A percentile compares a stretch with the other conserved stretches of the same genome.
Evolutionary conservation across 768 basidiomycete genomes (phyloP).

Genomic region (Hirschioporus abietinus): DNA sequence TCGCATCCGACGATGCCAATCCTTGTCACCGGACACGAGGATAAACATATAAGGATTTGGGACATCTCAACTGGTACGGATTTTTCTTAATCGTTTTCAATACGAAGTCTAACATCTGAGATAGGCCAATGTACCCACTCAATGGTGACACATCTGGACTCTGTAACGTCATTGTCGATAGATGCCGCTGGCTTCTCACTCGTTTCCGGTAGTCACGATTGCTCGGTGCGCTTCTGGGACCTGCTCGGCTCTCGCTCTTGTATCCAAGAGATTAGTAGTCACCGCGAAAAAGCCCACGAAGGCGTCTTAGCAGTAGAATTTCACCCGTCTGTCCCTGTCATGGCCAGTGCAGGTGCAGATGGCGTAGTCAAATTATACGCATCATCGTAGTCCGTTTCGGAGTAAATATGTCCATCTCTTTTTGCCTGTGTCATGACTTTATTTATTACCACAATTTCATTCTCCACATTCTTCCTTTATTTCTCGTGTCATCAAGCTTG

Average conservation of each 20-base stretch:
- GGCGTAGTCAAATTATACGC: slow-evolving; percentile 90
- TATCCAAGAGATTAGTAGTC: slow-evolving; percentile 83
- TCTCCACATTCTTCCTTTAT: slow-evolving; percentile 16
- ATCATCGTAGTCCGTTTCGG: slow-evolving; percentile 52
- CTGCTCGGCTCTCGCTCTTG: slow-evolving; percentile 74
- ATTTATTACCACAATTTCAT: slow-evolving; percentile 6
- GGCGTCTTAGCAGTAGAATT: slow-evolving; percentile 88
- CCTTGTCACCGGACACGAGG: slow-evolving; percentile 88
- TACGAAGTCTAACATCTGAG: slow-evolving; percentile 1
- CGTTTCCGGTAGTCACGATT: slow-evolving; percentile 89
- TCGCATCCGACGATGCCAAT: slow-evolving; percentile 90
- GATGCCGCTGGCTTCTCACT: slow-evolving; percentile 84
- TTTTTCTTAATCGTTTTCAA: background rate
- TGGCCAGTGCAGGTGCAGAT: slow-evolving; percentile 95
- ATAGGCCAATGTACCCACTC: slow-evolving; percentile 83
- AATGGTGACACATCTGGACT: slow-evolving; percentile 86
- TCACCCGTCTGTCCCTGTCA: slow-evolving; percentile 75
- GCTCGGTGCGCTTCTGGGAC: slow-evolving; percentile 94
- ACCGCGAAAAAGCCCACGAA: slow-evolving; percentile 85
- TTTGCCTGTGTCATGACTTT: background rate
- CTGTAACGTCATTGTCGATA: slow-evolving; percentile 86
- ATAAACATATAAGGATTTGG: slow-evolving; percentile 88
- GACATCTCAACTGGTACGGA: slow-evolving; percentile 73
- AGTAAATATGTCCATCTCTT: slow-evolving; percentile 4
- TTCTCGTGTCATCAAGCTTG: slow-evolving; percentile 3